Evolutionary conservation across 2,329 filamentous ascomycete genomes (phyloP).

Genomic region (Penicillium corylophilum): DNA sequence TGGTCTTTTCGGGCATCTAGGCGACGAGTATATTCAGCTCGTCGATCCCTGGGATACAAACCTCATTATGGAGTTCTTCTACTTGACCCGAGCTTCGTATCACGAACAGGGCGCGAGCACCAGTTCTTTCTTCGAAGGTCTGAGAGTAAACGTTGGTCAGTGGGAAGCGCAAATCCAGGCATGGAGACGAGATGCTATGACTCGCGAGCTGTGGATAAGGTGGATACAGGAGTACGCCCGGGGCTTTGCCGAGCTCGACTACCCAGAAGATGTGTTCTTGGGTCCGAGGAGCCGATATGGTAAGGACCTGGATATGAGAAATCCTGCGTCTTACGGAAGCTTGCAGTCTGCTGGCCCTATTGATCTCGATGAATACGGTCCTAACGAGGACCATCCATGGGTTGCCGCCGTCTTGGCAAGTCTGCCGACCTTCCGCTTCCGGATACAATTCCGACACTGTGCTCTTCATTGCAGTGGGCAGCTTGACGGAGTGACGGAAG

Average conservation of each 20-base stretch:
- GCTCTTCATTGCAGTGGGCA: neutral
- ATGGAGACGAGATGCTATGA: neutral
- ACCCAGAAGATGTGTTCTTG: neutral
- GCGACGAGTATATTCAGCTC: conserved; percentile 1
- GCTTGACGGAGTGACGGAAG: neutral
- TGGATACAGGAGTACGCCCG: neutral
- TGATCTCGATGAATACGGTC: neutral
- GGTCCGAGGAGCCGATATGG: neutral
- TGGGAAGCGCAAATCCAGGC: neutral
- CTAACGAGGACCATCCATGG: conserved; percentile 1
- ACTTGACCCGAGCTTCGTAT: neutral
- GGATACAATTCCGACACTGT: conserved; percentile 2
- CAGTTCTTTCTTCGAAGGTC: neutral
- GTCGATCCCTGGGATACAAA: neutral
- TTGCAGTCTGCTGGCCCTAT: neutral
- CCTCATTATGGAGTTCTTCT: neutral
- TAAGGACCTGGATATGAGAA: neutral
- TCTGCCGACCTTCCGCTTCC: neutral
- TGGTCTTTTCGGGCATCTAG: neutral
- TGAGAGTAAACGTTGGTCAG: neutral
- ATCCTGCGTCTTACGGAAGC: neutral
- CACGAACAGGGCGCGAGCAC: neutral
- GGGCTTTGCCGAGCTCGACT: neutral
- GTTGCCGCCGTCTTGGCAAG: neutral
- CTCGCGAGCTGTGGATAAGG: neutral